These are phyloP conservation scores for Herpetomonas muscarum DNA, from an alignment of 208 protist species.

Conservation along the genomic window DNA sequence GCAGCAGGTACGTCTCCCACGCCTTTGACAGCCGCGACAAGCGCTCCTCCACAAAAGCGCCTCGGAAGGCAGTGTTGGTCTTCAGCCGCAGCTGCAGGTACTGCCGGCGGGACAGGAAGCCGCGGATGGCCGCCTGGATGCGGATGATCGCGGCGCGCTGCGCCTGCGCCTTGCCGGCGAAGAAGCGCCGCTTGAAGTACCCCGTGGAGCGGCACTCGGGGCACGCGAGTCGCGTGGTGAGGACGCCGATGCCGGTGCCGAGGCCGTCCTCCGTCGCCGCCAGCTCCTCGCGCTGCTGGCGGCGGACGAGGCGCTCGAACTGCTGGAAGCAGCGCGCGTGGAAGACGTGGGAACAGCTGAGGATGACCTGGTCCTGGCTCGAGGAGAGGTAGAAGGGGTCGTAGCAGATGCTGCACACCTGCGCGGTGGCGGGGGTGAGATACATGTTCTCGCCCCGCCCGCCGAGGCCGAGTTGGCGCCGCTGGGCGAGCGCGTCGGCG, in stretches of 20 bases:
- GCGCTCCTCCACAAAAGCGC: conserved; percentile 45
- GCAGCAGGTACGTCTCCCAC: conserved; percentile 43
- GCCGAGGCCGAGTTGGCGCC: background rate
- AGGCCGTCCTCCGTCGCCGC: background rate
- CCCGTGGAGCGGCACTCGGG: conserved; percentile 73
- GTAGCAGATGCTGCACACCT: conserved; percentile 73
- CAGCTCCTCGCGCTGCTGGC: conserved; percentile 39
- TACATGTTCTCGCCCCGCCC: background rate
- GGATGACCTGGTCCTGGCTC: conserved; percentile 67
- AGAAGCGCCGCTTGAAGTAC: conserved; percentile 84
- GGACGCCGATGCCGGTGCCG: conserved; percentile 8
- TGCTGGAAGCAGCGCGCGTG: conserved; percentile 80
- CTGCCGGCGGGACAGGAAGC: conserved; percentile 47
- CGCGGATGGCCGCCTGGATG: conserved; percentile 64
- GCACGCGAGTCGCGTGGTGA: conserved; percentile 46
- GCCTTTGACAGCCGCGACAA: conserved; percentile 57
- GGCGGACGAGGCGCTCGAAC: conserved; percentile 72
- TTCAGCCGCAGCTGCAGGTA: conserved; percentile 54
- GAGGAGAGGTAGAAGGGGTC: conserved; percentile 56
- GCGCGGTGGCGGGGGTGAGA: background rate
- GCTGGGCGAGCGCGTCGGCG: background rate
- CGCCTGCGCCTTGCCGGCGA: conserved; percentile 67
- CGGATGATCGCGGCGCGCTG: conserved; percentile 76
- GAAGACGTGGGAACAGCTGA: conserved; percentile 87
- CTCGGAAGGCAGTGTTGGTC: conserved; percentile 50